phyloP scores from a whole-genome alignment of 805 yeast species.

The Candida cerambycidarum region DNA sequence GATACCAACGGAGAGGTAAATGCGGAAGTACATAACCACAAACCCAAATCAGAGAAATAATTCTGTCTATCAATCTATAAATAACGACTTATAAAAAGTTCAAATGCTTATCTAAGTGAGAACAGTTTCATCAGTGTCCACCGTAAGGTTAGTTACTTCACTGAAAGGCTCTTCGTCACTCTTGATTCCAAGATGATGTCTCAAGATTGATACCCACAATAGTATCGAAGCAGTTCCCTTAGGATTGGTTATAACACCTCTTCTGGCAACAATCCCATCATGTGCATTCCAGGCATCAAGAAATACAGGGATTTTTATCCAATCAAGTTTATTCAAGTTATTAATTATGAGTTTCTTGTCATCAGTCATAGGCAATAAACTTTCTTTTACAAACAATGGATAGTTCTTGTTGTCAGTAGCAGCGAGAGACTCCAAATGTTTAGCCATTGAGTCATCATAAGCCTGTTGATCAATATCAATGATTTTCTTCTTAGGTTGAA shows the following conservation, averaged over 20 bases:
- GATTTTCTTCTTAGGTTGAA: constrained; percentile 14
- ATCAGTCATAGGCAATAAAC: constrained; percentile 32
- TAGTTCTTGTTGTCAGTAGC: constrained; percentile 18
- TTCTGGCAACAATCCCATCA: constrained; percentile 80
- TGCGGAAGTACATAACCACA: too few species aligned
- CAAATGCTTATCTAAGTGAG: too few species aligned
- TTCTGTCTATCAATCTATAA: too few species aligned
- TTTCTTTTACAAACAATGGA: constrained; percentile 29
- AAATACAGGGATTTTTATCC: constrained; percentile 77
- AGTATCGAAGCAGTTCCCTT: constrained; percentile 53
- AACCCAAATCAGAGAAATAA: too few species aligned
- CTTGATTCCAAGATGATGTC: constrained; percentile 21
- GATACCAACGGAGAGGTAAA: too few species aligned
- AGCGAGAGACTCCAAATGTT: constrained; percentile 18
- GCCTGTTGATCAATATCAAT: constrained; percentile 22
- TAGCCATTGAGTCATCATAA: constrained; percentile 23
- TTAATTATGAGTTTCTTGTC: constrained; percentile 43
- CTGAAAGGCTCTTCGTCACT: neutral
- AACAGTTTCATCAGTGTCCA: too few species aligned
- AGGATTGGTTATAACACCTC: constrained; percentile 53
- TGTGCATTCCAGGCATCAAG: constrained; percentile 79
- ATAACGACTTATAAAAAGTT: too few species aligned
- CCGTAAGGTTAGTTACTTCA: neutral
- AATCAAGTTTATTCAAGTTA: constrained; percentile 60
- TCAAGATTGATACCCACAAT: constrained; percentile 46